phyloP scores from a whole-genome alignment of 2,329 filamentous ascomycete species.

The Claviceps fusiformis region DNA sequence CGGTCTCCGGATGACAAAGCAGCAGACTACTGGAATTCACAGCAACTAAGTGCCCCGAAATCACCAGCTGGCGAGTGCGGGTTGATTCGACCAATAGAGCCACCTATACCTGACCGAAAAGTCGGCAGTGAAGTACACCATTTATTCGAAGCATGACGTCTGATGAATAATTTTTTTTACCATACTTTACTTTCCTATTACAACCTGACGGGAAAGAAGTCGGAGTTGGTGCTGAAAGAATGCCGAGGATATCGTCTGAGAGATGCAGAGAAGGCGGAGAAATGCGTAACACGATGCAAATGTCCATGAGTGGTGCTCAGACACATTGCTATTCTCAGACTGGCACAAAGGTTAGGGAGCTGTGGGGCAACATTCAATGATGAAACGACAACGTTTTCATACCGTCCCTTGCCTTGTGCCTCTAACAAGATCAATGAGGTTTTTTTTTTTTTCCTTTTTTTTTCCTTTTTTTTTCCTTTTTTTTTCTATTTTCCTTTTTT shows the following conservation, averaged over 20 bases:
- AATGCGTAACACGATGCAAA: background rate
- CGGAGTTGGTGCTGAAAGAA: background rate
- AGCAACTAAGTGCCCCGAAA: constrained; percentile 43
- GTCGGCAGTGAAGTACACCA: background rate
- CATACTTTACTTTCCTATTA: background rate
- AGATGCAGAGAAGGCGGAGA: background rate
- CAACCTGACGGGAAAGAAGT: background rate
- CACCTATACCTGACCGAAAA: background rate
- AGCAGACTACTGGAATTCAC: constrained; percentile 37
- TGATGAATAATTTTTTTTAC: background rate
- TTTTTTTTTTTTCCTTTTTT: too few relatives aligned
- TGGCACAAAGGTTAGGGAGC: background rate
- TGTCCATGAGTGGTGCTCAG: background rate
- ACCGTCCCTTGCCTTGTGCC: background rate
- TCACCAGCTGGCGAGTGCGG: constrained; percentile 40
- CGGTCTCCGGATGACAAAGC: constrained; percentile 19
- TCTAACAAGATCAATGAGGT: background rate
- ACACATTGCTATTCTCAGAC: background rate
- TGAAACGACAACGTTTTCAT: background rate
- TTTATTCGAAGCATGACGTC: constrained; percentile 1
- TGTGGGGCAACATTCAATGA: background rate
- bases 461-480: too few relatives aligned
- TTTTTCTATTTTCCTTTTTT: too few relatives aligned
- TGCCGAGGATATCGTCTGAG: background rate
- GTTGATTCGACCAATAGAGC: constrained; percentile 32